A percentile compares a stretch with the other conserved stretches of the same genome.
Evolutionary conservation across 2,329 filamentous ascomycete species (phyloP).

Genomic region (Cordyceps fumosorosea): DNA sequence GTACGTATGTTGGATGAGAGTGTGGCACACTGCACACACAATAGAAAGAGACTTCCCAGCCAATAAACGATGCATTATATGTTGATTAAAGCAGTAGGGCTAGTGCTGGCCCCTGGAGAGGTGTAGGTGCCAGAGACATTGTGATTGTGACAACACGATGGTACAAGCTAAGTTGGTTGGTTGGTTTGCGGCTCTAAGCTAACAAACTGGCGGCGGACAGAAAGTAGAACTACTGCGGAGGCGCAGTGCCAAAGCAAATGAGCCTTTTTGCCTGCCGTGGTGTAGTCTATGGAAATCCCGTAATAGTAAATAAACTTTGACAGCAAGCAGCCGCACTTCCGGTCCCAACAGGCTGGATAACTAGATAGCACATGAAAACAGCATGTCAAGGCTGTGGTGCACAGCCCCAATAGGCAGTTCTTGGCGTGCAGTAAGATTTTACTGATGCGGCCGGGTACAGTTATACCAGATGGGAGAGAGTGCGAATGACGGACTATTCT

Average conservation of each 20-base stretch:
- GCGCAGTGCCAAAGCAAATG: not conserved
- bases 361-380: not conserved
- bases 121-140: not conserved
- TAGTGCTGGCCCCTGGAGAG: not conserved
- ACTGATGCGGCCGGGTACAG: not conserved
- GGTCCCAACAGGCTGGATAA: not conserved
- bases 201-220: not conserved
- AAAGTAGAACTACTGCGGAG: constrained; percentile 9
- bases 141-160: not conserved
- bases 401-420: constrained; percentile 9
- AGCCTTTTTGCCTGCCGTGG: not conserved
- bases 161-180: not conserved
- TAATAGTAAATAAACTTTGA: too few relatives aligned
- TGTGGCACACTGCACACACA: not conserved
- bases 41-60: not conserved
- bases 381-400: not conserved
- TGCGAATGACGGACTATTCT: too few relatives aligned
- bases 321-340: not conserved
- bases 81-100: not conserved
- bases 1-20: not conserved
- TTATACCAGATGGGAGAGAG: not conserved
- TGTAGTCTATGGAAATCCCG: not conserved
- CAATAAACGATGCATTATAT: not conserved
- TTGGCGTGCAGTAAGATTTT: not conserved
- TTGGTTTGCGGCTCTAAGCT: not conserved